Evolutionary conservation across 768 basidiomycete species (phyloP).

Genomic region (Rhodotorula babjevae): DNA sequence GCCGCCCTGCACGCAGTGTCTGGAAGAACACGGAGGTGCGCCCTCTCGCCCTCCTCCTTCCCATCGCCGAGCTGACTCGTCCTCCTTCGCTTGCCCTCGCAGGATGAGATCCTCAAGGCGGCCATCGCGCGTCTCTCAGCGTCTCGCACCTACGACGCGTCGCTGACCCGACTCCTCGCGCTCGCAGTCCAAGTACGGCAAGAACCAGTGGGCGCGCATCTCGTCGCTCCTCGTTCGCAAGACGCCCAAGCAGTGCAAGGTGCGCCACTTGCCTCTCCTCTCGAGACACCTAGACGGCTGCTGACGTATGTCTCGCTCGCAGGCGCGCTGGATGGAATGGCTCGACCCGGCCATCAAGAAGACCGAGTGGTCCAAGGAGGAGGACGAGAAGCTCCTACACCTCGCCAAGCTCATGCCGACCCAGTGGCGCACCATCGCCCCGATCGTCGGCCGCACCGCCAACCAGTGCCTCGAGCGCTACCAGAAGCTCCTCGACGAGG

Average conservation of each 20-base stretch:
- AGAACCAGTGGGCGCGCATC: conserved; percentile 98
- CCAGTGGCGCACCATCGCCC: conserved; percentile 98
- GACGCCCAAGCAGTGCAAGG: conserved; percentile 98
- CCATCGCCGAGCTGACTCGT: neutral
- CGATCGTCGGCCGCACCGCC: conserved; percentile 94
- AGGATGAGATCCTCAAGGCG: conserved; percentile 95
- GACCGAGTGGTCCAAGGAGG: conserved; percentile 99
- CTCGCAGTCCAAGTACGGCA: conserved; percentile 75
- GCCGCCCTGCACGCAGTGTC: conserved; percentile 19
- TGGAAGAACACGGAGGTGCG: conserved; percentile 70
- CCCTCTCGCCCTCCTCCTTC: neutral
- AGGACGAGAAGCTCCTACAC: conserved; percentile 96
- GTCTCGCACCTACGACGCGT: neutral
- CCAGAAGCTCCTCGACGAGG: conserved; percentile 95
- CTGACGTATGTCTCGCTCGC: neutral
- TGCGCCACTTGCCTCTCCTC: neutral
- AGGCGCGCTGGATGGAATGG: conserved; percentile 97
- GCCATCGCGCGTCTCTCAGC: conserved; percentile 57
- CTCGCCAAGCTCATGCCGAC: conserved; percentile 99
- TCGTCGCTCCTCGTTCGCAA: conserved; percentile 95
- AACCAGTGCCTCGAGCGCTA: conserved; percentile 97
- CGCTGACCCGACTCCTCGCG: neutral
- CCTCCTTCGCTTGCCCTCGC: conserved; percentile 61
- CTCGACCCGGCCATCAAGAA: conserved; percentile 98
- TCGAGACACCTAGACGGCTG: neutral